phyloP scores from a whole-genome alignment of 2,329 filamentous ascomycete species.

The Orbilia oligospora region DNA sequence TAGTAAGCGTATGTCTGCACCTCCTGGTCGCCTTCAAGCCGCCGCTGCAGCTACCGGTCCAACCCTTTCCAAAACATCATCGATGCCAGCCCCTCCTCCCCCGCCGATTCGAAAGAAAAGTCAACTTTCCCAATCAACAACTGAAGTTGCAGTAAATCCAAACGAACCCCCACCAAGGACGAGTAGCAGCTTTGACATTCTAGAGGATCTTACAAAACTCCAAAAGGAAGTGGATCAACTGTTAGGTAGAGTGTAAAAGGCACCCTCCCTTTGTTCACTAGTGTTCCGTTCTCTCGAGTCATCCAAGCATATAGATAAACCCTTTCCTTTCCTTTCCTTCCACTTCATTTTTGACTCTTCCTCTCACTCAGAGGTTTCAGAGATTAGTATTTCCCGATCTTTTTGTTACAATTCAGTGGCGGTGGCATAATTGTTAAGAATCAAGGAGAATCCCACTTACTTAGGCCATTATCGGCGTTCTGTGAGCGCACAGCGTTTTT shows the following conservation, averaged over 20 bases:
- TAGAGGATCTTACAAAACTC: slow-evolving; percentile 79
- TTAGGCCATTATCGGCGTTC: slow-evolving; percentile 31
- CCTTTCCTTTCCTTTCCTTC: neutral
- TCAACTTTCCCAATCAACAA: slow-evolving; percentile 48
- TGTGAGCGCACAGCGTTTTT: slow-evolving; percentile 34
- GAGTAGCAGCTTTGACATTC: slow-evolving; percentile 71
- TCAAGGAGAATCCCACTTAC: neutral
- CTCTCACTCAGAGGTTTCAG: neutral
- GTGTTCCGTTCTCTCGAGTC: neutral
- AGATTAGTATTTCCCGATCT: neutral
- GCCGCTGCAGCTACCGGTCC: slow-evolving; percentile 45
- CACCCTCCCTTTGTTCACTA: neutral
- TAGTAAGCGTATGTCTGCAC: slow-evolving; percentile 56
- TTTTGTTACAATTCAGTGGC: neutral
- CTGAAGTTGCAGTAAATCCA: slow-evolving; percentile 58
- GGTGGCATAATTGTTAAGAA: neutral
- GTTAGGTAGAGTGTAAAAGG: slow-evolving; percentile 66
- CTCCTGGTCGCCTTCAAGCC: slow-evolving; percentile 41
- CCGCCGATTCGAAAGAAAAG: slow-evolving; percentile 53
- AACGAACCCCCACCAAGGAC: slow-evolving; percentile 62
- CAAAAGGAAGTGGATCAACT: slow-evolving; percentile 82
- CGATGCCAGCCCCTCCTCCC: slow-evolving; percentile 53
- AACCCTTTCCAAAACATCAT: slow-evolving; percentile 56
- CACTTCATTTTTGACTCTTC: neutral
- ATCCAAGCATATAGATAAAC: slow-evolving; percentile 13